Conservation (phyloP, 2,329 filamentous ascomycete genomes). For the Shiraia bambusicola region DNA sequence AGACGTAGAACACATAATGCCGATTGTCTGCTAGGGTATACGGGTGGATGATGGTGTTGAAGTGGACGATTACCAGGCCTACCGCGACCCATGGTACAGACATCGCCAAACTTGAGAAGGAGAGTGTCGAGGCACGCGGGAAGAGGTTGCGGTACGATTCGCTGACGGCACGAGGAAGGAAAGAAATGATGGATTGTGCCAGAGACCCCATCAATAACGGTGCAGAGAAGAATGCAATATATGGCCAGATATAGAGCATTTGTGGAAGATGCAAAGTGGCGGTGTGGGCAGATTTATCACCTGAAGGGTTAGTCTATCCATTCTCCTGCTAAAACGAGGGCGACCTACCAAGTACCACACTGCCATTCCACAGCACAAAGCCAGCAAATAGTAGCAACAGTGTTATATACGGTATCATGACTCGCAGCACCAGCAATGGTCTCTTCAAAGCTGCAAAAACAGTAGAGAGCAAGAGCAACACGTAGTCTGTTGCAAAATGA, state of each 20-base stretch:
- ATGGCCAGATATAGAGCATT: constrained; percentile 93
- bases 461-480: constrained; percentile 59
- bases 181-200: constrained; percentile 39
- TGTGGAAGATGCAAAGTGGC: constrained; percentile 87
- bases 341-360: constrained; percentile 78
- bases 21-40: constrained; percentile 96
- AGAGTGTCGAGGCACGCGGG: constrained; percentile 1
- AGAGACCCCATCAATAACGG: constrained; percentile 68
- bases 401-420: constrained; percentile 56
- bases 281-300: constrained; percentile 92
- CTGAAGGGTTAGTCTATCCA: constrained; percentile 47
- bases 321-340: not conserved
- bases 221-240: constrained; percentile 84
- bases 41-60: constrained; percentile 92
- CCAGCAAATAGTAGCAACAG: constrained; percentile 67
- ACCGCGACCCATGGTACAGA: constrained; percentile 34
- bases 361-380: constrained; percentile 85
- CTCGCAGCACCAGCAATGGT: constrained; percentile 42
- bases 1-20: constrained; percentile 97
- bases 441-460: constrained; percentile 56
- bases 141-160: no score
- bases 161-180: constrained; percentile 7
- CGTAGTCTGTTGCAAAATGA: constrained; percentile 23
- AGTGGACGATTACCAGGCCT: constrained; percentile 61
- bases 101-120: constrained; percentile 26